Conservation (phyloP, 139 green algal genomes). For the Coccomyxa sp. region DNA sequence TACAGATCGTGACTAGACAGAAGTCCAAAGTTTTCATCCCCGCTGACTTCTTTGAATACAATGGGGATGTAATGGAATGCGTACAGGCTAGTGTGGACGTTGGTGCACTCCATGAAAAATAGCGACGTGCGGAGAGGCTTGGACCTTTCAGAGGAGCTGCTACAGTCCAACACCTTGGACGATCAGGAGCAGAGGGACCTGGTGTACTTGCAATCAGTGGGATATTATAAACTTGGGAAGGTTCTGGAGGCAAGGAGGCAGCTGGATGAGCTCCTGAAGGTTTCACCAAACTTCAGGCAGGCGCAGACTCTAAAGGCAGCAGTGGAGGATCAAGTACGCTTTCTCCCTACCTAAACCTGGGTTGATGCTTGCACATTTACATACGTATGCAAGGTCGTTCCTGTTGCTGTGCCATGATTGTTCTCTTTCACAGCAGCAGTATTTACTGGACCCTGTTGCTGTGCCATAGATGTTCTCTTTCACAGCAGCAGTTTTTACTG, state of each 20-base stretch:
- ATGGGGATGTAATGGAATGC: no score
- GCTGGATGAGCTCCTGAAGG: constrained; percentile 18
- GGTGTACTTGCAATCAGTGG: constrained; percentile 19
- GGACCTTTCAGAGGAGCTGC: constrained; percentile 20
- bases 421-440: no score
- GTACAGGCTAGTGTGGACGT: constrained; percentile 23
- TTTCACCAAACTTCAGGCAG: constrained; percentile 21
- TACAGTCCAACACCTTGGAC: constrained; percentile 7
- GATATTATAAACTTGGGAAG: constrained; percentile 4
- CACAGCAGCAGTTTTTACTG: no score
- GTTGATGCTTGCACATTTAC: no score
- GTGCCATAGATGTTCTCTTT: no score
- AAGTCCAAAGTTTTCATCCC: no score
- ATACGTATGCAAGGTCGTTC: no score
- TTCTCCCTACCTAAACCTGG: no score
- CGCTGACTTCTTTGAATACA: no score
- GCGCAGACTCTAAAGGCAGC: constrained; percentile 15
- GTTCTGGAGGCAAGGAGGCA: constrained; percentile 15
- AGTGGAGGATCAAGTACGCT: constrained; percentile 19
- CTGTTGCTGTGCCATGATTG: no score
- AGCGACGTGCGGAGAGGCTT: constrained; percentile 18
- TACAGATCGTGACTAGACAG: no score
- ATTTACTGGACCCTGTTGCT: no score
- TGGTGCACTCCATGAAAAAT: constrained; percentile 22
- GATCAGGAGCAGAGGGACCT: not conserved